Evolutionary conservation across 768 basidiomycete genomes (phyloP), one percentile per base, ranked within the genome.

Genomic region (Hericium rajendrae): DNA sequence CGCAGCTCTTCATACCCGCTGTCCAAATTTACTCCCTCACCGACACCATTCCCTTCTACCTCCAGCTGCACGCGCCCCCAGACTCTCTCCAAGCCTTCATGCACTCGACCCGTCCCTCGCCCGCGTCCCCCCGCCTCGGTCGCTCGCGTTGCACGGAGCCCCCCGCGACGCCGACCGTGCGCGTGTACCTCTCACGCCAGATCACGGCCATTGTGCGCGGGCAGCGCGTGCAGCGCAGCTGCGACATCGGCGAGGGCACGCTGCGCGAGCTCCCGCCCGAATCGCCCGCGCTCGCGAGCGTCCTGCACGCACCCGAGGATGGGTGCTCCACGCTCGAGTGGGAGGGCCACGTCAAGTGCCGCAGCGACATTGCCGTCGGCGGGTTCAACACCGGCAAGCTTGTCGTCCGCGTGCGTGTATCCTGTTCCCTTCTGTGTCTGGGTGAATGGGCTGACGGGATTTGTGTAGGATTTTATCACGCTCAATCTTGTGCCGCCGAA

Each of bases 21-120:
- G 76, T 74, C 12, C 78, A 77, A 50, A 74, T 78, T 16, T 87
- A 77, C 67, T 77, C 78, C 8, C 43, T 84, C 32, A 64, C 71
- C 10, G 82, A 86, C 59, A 72, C 70, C 16, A 83, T 87, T 9
- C 83, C 84, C 6, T 82, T 86, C 67, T 82, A 85, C 62, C 64
- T 88, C 16, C 86, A 86, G 60, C 71, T 87, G 38, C 73, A 73
- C 28, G 83, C 77, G 10, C 71, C 72, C 18, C 60, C 73, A 1
- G 63, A 70, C 20, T 77, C 80, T 1, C 71, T 85, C 8, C 70
- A 68, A 20, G 74, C 76, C 16, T 76, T 84, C 61, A 65, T 83
- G 58, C 59, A 63, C 37, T 63, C 68, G 41, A 59, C 59, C 37
- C 55, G 57, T 24, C 52, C 40, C 24, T 24, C 51, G 4, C 16